phyloP scores from a whole-genome alignment of 23 red algal species.

The Gracilaria domingensis region DNA sequence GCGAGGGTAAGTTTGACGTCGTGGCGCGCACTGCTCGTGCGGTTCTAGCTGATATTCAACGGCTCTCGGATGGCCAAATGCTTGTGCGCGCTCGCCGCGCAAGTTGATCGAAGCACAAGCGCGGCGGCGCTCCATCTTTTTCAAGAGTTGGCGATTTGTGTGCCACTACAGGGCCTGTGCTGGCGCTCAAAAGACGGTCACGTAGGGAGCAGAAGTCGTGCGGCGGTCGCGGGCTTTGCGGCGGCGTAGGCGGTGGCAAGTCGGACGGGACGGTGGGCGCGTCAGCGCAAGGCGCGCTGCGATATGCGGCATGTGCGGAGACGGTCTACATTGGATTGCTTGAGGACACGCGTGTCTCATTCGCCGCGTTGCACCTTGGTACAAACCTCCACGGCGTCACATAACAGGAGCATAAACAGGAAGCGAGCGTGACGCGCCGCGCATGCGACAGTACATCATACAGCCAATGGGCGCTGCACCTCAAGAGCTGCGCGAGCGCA shows the following conservation, averaged over 20 bases:
- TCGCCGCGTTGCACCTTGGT: not conserved
- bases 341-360: not conserved
- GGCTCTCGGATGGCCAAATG: not conserved
- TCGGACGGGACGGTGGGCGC: not conserved
- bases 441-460: too few relatives aligned
- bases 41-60: not conserved
- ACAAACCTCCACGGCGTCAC: not conserved
- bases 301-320: not conserved
- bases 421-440: constrained; percentile 24
- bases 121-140: too few relatives aligned
- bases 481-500: too few relatives aligned
- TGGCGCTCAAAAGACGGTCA: too few relatives aligned
- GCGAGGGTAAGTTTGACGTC: not conserved
- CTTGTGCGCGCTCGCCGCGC: not conserved
- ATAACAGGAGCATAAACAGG: not conserved
- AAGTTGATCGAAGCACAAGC: not conserved
- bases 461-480: too few relatives aligned
- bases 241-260: too few relatives aligned
- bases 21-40: not conserved
- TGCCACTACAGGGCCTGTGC: not conserved
- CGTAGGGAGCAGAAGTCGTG: too few relatives aligned
- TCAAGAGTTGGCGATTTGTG: not conserved
- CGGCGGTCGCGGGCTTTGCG: too few relatives aligned
- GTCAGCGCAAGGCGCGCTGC: not conserved
- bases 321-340: not conserved